Base-by-base conservation (phyloP, 2,329 filamentous ascomycete genomes). In the Chaetomiaceae sp. region DNA sequence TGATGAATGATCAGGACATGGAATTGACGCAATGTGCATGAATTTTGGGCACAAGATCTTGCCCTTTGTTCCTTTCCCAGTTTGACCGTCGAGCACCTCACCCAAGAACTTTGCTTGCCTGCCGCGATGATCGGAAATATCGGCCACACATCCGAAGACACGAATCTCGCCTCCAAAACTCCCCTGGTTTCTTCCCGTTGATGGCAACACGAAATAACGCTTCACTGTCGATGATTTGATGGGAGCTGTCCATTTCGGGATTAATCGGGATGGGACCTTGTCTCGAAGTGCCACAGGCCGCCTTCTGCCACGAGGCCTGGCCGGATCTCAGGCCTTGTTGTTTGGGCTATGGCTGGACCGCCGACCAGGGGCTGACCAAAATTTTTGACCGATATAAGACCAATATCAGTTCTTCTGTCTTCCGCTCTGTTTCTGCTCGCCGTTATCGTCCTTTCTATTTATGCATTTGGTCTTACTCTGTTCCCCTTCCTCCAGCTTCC, bases 241-340 rank as follows among this genome's bases (percentile, higher is more conserved):
- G 43, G 31, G 37, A 14, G 5, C 6, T 19, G 1, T 1, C 9
- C 20, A 17, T 3, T 15, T 53, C 57, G 57, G 57, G 46, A 59
- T 22, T 39, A 47, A 20, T 40, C 57, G 57, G 57, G 51, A 54
- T 19, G 20, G 3, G 20, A 37, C 52, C 51, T 37, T 39, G 48
- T 45, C 44, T 19, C 15, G 22, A 44, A 27, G 39, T 51, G 51
- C 54, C 52, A 56, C 57, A 54, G 53, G 53, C 54, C 44, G 50
- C 47, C 27, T 45, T 50, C 19, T 39, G 55, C 57, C 48, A 56
- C 44, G 48, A 50, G 40, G 45, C 46, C 44, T 19, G 49, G 34
- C 25, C 43, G 33, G 11, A 19, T 25, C 31, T 40, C 54, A 49
- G n/a, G 44, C 40, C 40, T 55, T 36, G 31, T 40, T 52, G 38